Base-by-base conservation (phyloP, 2,329 filamentous ascomycete species). In the Purpureocillium takamizusanense region DNA sequence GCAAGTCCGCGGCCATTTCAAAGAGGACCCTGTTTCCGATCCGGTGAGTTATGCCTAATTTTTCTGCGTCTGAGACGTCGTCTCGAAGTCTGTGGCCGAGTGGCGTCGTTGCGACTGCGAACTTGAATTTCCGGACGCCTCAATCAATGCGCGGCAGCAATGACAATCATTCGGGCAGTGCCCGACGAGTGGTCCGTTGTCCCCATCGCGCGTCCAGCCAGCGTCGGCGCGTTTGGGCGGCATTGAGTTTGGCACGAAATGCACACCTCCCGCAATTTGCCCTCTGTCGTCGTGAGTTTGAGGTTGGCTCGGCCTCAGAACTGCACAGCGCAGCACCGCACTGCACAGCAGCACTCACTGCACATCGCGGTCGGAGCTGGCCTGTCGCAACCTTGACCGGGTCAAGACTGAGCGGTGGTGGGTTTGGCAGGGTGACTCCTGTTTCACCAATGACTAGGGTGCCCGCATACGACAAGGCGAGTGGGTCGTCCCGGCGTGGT, bases 401-500 rank as follows among this genome's bases (percentile, higher is more conserved):
- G 38, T 42, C 44, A 39, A 45, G 46, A 45, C 39, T 36, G 7
- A 30, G 25, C 41, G 30, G 33, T 29, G 25, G 42, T 47, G 44
- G 46, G 40, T 36, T 44, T 42, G 31, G 40, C 42, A 42, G 44
- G 42, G 40, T 38, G 27, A 28, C 44, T 45, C 42, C 44, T 48
- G 46, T 48, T 48, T 48, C 44, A 48, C 46, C 40, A 45, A 32
- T 32, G 41, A 41, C 46, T 37, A 43, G 39, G 44, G 39, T 46
- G 42, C 37, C 35, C 36, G 40, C 39, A 39, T 38, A 23, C 36
- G 42, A 36, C 40, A 36, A 15, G 36, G 36, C 44, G 46, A 43
- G 50, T 49, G 51, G 50, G 42, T 42, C 42, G 33, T 46, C 41
- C 38, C 41, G 49, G 41, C 46, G 39, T 49, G 43, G 39, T 48